Evolutionary conservation across 2,329 filamentous ascomycete species (phyloP), one percentile per base, ranked within the genome.

Genomic region (Pyricularia grisea): DNA sequence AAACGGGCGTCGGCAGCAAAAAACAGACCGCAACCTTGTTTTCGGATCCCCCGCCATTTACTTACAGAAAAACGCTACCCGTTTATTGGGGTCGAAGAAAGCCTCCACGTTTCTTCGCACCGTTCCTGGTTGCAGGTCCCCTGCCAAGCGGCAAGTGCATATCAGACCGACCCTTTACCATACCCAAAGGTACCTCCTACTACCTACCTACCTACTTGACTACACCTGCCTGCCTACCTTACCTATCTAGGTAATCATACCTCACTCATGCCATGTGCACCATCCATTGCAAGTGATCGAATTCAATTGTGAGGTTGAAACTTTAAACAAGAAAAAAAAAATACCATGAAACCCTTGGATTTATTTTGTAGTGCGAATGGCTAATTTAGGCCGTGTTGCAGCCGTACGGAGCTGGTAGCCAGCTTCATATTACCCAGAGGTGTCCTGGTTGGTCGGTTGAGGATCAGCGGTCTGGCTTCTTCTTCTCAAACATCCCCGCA

Each of bases 1-100:
- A 66, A 25, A 42, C 65, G 31, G 63, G 27, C 64, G 20, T 27
- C 65, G n/a, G 65, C 65, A 66, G 65, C 65, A 66, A 66, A 33
- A 33, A 12, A 17, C 30, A 31, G 30, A 66, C 14, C 1, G 42
- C 42, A 50, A 50, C 42, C 42, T 20, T 50, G 42, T 50, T 50
- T 50, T 20, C 14, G 6, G 14, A 50, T 50, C 42, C 42, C 42
- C 42, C 33, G 33, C 33, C 33, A 12, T 50, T 20, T 20, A 50
- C 42, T 50, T 20, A 1, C 42, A 20, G 42, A 20, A 50, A 50
- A 55, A 55, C 42, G 42, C 42, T 55, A 55, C 20, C 42, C 42
- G 20, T n/a, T 55, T 55, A n/a, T n/a, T n/a, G 42, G 33, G 42
- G 20, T 6, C 42, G 42, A n/a, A 55, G 42, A 55, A 55, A 55